phyloP scores from a whole-genome alignment of 176 grass and related monocot genomes.

The Phyllostachys edulis region DNA sequence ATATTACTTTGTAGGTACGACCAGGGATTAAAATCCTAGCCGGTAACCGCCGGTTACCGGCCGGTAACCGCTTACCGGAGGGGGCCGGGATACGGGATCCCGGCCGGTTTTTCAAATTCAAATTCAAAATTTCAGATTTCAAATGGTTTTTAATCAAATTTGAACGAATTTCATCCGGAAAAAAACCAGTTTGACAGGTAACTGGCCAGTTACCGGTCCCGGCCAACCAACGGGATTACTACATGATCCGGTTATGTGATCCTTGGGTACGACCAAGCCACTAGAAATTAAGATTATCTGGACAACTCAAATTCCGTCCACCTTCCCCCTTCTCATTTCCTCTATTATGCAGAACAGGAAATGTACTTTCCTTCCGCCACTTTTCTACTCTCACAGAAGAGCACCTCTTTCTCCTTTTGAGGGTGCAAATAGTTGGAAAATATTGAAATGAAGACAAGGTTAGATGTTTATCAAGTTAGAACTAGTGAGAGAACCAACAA shows the following conservation, averaged over 20 bases:
- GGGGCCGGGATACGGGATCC: too few relatives aligned
- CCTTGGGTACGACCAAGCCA: background rate
- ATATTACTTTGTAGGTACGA: background rate
- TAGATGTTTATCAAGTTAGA: background rate
- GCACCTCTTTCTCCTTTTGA: background rate
- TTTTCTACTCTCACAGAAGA: background rate
- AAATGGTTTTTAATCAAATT: too few relatives aligned
- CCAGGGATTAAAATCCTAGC: too few relatives aligned
- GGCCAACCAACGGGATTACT: too few relatives aligned
- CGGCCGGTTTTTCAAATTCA: too few relatives aligned
- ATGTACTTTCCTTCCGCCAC: background rate
- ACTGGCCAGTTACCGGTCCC: too few relatives aligned
- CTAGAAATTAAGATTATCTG: background rate
- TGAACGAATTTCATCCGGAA: too few relatives aligned
- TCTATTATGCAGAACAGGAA: background rate
- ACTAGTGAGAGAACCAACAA: background rate
- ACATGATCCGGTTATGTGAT: too few relatives aligned
- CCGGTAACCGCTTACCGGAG: too few relatives aligned
- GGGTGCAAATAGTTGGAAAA: background rate
- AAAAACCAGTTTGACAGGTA: too few relatives aligned
- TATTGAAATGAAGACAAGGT: background rate
- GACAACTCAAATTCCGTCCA: background rate
- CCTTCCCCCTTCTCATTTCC: background rate
- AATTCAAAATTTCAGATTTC: too few relatives aligned
- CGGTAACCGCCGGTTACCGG: too few relatives aligned